A percentile compares a stretch with the other conserved stretches of the same genome.
These are phyloP conservation scores for Exophiala xenobiotica DNA, from an alignment of 2,329 filamentous ascomycete genomes.

Conservation along the genomic window DNA sequence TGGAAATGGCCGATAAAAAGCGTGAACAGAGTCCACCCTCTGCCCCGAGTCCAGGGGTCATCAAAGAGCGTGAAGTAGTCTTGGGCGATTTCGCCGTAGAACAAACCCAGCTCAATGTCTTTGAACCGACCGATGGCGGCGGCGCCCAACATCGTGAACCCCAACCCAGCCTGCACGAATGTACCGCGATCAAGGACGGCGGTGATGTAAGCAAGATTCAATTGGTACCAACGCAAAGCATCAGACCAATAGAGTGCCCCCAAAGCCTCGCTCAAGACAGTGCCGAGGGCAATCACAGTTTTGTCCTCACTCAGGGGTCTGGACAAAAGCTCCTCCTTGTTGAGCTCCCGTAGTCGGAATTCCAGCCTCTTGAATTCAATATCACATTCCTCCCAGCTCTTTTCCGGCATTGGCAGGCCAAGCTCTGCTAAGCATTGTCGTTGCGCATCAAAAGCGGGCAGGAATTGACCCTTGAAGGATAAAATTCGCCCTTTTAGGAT, in stretches of 20 bases:
- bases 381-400: slow-evolving; percentile 76
- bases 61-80: slow-evolving; percentile 53
- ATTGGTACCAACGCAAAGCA: slow-evolving; percentile 58
- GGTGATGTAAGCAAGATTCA: slow-evolving; percentile 58
- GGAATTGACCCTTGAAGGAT: slow-evolving; percentile 69
- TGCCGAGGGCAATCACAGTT: slow-evolving; percentile 47
- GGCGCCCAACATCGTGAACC: slow-evolving; percentile 58
- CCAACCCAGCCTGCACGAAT: slow-evolving; percentile 58
- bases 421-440: slow-evolving; percentile 70
- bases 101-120: slow-evolving; percentile 55
- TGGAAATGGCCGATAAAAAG: slow-evolving; percentile 63
- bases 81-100: slow-evolving; percentile 55
- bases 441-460: slow-evolving; percentile 66
- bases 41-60: slow-evolving; percentile 55
- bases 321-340: slow-evolving; percentile 42
- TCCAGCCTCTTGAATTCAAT: slow-evolving; percentile 65
- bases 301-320: slow-evolving; percentile 45
- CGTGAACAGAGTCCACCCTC: slow-evolving; percentile 57
- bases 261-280: slow-evolving; percentile 59
- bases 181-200: slow-evolving; percentile 55
- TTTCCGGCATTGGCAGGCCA: slow-evolving; percentile 63
- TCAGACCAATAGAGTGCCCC: slow-evolving; percentile 62
- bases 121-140: slow-evolving; percentile 59
- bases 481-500: slow-evolving; percentile 79
- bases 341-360: slow-evolving; percentile 60